Conservation (phyloP, 306 rosid genomes). For the Prunus mume region DNA sequence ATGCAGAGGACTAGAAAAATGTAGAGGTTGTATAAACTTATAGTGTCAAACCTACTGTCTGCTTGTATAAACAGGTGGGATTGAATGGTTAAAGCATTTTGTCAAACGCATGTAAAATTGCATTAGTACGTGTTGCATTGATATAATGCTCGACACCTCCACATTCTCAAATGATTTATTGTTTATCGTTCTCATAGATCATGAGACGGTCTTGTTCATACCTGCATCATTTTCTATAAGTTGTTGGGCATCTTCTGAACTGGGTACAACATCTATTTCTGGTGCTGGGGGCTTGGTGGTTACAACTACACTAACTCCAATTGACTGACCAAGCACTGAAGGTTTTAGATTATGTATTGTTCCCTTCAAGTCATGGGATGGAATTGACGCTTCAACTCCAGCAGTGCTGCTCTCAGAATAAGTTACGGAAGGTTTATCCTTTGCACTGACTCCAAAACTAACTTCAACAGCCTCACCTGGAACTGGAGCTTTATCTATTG, state of each 20-base stretch:
- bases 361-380: conserved; percentile 12
- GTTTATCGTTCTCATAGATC: background rate
- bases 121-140: background rate
- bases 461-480: background rate
- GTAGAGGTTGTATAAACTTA: too few species aligned
- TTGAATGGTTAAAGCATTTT: too few species aligned
- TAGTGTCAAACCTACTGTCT: too few species aligned
- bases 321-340: conserved; percentile 15
- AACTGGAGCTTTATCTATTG: conserved; percentile 15
- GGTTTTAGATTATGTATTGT: conserved; percentile 12
- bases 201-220: background rate
- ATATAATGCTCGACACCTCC: background rate
- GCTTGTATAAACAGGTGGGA: too few species aligned
- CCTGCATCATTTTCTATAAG: background rate
- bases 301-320: conserved; percentile 15
- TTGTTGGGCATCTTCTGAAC: background rate
- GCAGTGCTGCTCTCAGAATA: background rate
- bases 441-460: background rate
- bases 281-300: conserved; percentile 3
- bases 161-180: background rate
- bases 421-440: background rate
- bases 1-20: too few species aligned
- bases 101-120: background rate
- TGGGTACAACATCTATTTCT: background rate
- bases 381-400: conserved; percentile 15